Conservation (phyloP, 2,329 filamentous ascomycete genomes). For the Cordyceps cateniannulata region DNA sequence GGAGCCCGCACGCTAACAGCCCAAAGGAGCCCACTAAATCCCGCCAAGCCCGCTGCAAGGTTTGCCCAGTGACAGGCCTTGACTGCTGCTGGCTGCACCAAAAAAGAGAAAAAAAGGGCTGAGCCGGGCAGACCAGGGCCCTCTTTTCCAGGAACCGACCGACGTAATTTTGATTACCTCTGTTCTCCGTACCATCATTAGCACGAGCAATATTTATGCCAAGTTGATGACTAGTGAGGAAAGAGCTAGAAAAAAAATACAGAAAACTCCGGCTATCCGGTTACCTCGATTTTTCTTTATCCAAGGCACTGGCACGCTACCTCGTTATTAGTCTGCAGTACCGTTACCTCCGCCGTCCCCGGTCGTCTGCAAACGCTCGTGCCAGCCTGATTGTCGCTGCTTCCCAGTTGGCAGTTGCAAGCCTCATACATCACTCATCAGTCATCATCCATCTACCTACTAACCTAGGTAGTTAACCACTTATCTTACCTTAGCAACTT, state of each 20-base stretch:
- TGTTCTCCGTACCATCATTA: background rate
- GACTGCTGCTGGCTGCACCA: background rate
- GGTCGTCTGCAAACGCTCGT: background rate
- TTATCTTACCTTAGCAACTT: too few species aligned
- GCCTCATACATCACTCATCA: background rate
- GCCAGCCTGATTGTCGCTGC: too few species aligned
- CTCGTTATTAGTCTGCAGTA: too few species aligned
- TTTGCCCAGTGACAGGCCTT: background rate
- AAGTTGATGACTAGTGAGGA: background rate
- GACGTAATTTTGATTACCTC: background rate
- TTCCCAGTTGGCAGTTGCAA: too few species aligned
- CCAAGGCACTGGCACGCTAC: background rate
- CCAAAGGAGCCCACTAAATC: too few species aligned
- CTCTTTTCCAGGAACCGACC: background rate
- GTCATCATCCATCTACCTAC: too few species aligned
- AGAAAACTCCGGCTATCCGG: background rate
- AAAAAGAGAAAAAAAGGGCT: background rate
- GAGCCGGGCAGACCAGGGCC: background rate
- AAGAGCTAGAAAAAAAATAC: too few species aligned
- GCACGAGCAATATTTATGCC: background rate
- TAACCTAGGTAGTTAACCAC: too few species aligned
- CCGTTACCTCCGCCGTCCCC: background rate
- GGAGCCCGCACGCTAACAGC: too few species aligned
- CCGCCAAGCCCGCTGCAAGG: background rate
- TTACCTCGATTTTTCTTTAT: background rate